Conservation (phyloP, 352 stramenopile genomes). For the Phytophthora aleatoria region DNA sequence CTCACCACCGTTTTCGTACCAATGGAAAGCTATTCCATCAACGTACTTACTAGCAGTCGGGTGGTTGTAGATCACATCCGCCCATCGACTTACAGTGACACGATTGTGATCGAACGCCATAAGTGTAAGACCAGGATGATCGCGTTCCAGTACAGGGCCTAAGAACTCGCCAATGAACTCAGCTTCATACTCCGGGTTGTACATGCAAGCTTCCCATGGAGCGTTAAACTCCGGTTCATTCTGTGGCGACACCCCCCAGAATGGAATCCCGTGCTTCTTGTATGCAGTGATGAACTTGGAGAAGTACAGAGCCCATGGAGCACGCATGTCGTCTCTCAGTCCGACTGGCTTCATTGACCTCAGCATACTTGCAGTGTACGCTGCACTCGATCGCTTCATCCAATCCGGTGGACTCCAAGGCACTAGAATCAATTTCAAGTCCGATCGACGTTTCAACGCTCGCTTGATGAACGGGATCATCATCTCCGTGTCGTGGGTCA, state of each 20-base stretch:
- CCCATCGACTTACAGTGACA: slow-evolving; percentile 68
- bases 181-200: slow-evolving; percentile 53
- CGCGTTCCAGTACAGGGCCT: slow-evolving; percentile 71
- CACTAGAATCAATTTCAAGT: slow-evolving; percentile 84
- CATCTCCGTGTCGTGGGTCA: slow-evolving; percentile 71
- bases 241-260: slow-evolving; percentile 91
- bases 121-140: slow-evolving; percentile 84
- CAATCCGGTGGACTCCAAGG: slow-evolving; percentile 90
- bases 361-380: slow-evolving; percentile 70
- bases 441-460: slow-evolving; percentile 54
- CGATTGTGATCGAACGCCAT: slow-evolving; percentile 94
- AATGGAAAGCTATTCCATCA: slow-evolving; percentile 92
- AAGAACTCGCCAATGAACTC: slow-evolving; percentile 84
- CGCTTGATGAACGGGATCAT: slow-evolving; percentile 88
- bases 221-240: slow-evolving; percentile 87
- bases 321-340: slow-evolving; percentile 53
- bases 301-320: slow-evolving; percentile 91
- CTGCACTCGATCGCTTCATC: slow-evolving; percentile 69
- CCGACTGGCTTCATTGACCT: slow-evolving; percentile 56
- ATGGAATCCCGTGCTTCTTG: slow-evolving; percentile 72
- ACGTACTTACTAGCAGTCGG: slow-evolving; percentile 71
- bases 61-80: slow-evolving; percentile 67
- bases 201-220: slow-evolving; percentile 73
- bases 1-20: slow-evolving; percentile 55
- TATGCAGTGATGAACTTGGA: slow-evolving; percentile 93